phyloP scores from a whole-genome alignment of 2,329 filamentous ascomycete species.

The Lasiodiplodia sp. region DNA sequence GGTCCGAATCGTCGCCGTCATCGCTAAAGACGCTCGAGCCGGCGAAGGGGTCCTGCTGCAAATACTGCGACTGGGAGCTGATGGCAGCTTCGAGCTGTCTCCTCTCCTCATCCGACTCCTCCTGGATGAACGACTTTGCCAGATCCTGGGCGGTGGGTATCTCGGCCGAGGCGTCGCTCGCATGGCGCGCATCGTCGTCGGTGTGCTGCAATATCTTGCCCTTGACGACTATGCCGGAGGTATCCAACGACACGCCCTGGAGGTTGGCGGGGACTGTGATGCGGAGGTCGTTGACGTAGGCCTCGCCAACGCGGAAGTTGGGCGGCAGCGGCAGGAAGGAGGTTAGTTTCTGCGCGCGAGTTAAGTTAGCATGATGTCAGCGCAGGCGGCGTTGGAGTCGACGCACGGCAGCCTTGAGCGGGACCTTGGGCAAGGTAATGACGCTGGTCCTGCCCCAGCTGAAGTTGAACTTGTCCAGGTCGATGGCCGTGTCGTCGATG shows the following conservation, averaged over 20 bases:
- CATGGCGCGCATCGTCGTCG: background rate
- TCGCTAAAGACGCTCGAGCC: constrained; percentile 65
- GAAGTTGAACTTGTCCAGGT: constrained; percentile 87
- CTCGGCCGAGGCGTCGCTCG: background rate
- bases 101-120: constrained; percentile 71
- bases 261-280: constrained; percentile 89
- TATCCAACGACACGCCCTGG: constrained; percentile 82
- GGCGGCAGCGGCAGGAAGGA: constrained; percentile 77
- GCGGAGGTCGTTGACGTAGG: constrained; percentile 77
- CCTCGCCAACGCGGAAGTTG: constrained; percentile 73
- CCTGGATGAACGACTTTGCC: constrained; percentile 79
- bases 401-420: constrained; percentile 76
- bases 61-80: constrained; percentile 66
- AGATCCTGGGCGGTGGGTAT: constrained; percentile 76
- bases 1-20: constrained; percentile 36
- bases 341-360: constrained; percentile 73
- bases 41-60: constrained; percentile 55
- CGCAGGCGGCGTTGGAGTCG: constrained; percentile 22
- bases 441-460: constrained; percentile 81
- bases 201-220: constrained; percentile 32
- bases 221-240: constrained; percentile 80
- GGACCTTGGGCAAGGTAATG: constrained; percentile 87
- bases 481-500: constrained; percentile 84
- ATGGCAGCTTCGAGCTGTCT: constrained; percentile 74
- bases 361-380: constrained; percentile 34